Base-by-base conservation (phyloP, 2,329 filamentous ascomycete species). In the Calonectria naviculata region DNA sequence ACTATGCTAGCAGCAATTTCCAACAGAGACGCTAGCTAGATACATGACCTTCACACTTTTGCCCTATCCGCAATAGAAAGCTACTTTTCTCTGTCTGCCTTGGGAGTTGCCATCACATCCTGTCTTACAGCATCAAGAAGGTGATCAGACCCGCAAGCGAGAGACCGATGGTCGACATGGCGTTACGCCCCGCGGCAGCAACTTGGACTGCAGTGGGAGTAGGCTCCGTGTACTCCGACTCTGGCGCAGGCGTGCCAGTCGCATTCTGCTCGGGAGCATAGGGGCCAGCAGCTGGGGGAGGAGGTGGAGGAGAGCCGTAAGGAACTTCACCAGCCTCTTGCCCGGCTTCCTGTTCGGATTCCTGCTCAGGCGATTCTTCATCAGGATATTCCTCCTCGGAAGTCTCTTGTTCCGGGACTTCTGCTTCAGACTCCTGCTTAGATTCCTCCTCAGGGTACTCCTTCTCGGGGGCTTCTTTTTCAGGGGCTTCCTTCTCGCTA, bases 141-240 rank as follows among this genome's bases (percentile, higher is more conserved):
- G 61, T 49, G 46, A 31, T 56, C 60, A 78, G 24, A 19, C 70
- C 75, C 15, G 65, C 73, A 54, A 78, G 4, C 10, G 67, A 62
- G 19, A 73, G 44, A 47, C 67, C 44, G 17, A 61, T 29, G 7
- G 67, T 62, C 13, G 77, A 74, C 65, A 70, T 65, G 42, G 60
- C 60, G n/a, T 61, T 69, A 66, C 64, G 75, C 41, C 44, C 73
- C 9, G 68, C 75, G 10, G 56, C 74, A n/a, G 76, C 73, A 24
- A 73, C 71, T 38, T 75, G 67, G 19, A 78, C 76, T 19, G 65
- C 71, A 29, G 68, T 9, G 9, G 77, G 77, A 24, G 62, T 46
- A 28, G 52, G 21, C 29, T 58, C 52, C 21, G 52, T 12, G 17
- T 58, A 26, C 24, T 42, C 38, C 9, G 69, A 41, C 46, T 69